phyloP scores from a whole-genome alignment of 1,284 basidiomycete species.

The Leccinum fuscescens region DNA sequence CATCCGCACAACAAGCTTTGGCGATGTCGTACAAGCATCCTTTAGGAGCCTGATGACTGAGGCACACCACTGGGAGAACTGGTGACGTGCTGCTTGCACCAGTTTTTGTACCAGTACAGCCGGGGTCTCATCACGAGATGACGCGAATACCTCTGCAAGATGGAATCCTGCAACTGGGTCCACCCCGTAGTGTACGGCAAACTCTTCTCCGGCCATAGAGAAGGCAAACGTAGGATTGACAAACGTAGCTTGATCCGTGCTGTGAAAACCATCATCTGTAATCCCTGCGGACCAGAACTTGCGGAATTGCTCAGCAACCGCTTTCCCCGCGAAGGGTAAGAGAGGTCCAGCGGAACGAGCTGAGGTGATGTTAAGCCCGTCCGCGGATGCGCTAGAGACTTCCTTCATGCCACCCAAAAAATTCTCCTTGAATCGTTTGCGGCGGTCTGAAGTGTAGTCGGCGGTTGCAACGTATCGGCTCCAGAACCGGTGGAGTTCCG shows the following conservation, averaged over 20 bases:
- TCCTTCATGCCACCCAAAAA: conserved; percentile 16
- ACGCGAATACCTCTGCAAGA: conserved; percentile 37
- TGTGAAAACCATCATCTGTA: conserved; percentile 29
- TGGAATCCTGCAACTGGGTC: conserved; percentile 48
- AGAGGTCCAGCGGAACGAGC: conserved; percentile 43
- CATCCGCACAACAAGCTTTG: conserved; percentile 28
- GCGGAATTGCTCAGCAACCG: conserved; percentile 25
- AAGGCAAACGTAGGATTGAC: conserved; percentile 51
- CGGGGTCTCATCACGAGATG: conserved; percentile 1
- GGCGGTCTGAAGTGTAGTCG: conserved; percentile 13
- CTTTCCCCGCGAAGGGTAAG: conserved; percentile 12
- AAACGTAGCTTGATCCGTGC: conserved; percentile 24
- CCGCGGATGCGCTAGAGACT: background rate
- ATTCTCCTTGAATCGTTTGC: conserved; percentile 17
- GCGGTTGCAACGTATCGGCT: conserved; percentile 32
- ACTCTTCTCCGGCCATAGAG: conserved; percentile 42
- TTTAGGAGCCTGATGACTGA: conserved; percentile 16
- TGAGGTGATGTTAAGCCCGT: conserved; percentile 5
- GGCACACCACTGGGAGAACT: conserved; percentile 29
- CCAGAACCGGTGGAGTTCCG: conserved; percentile 45
- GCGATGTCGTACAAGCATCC: conserved; percentile 8
- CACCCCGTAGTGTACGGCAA: conserved; percentile 46
- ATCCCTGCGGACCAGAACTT: conserved; percentile 46
- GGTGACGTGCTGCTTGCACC: conserved; percentile 16
- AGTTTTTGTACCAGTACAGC: conserved; percentile 8